phyloP scores from a whole-genome alignment of 116 monocot species.

The Cymodocea nodosa region DNA sequence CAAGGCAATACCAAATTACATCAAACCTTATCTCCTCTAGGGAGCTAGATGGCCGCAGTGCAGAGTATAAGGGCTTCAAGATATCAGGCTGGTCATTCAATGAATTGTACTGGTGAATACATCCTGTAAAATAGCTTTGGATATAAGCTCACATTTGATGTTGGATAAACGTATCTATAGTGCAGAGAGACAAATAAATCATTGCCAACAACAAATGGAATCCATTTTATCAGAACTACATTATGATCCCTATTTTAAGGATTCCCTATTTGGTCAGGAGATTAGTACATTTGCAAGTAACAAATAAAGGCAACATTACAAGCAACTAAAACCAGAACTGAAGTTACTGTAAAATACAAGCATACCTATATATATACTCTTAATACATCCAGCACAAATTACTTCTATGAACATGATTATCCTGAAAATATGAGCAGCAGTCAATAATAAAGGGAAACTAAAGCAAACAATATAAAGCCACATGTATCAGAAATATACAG shows the following conservation, averaged over 20 bases:
- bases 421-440: constrained; percentile 31
- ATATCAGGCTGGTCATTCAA: constrained; percentile 89
- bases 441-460: background rate
- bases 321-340: too few species aligned
- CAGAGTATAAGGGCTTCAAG: constrained; percentile 78
- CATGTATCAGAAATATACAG: too few species aligned
- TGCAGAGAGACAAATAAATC: background rate
- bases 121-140: constrained; percentile 31
- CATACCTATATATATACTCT: constrained; percentile 82
- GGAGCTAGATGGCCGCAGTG: constrained; percentile 82
- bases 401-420: constrained; percentile 69
- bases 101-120: constrained; percentile 83
- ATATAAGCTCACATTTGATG: background rate
- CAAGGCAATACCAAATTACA: background rate
- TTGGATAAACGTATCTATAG: background rate
- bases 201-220: background rate
- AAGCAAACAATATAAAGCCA: background rate
- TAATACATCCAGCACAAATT: constrained; percentile 72
- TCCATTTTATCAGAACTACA: background rate
- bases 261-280: background rate
- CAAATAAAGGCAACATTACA: background rate
- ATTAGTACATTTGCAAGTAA: too few species aligned
- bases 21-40: constrained; percentile 66
- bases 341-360: background rate
- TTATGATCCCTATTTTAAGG: background rate